Base-by-base conservation (phyloP, 73 alveolate genomes). In the Tetrahymena borealis region DNA sequence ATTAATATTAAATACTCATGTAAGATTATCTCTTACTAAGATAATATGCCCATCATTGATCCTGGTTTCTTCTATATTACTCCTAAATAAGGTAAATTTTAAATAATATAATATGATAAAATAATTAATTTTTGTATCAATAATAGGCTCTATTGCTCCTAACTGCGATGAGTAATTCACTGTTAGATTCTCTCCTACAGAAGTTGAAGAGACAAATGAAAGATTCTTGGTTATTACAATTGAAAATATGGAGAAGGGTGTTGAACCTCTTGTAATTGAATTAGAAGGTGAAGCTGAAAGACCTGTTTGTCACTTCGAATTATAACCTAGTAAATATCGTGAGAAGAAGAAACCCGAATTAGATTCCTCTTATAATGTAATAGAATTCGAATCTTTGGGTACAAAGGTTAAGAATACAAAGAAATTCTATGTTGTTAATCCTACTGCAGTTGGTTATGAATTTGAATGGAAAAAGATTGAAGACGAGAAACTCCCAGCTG, bases 371-470 rank as follows among this genome's bases (percentile, higher is more conserved):
- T 95, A 91, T 90, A 96, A 96, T 94, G 98, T 98, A 79, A 96
- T 99, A 78, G 99, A 98, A 92, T 99, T 99, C 94, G 99, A 99
- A 93, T 96, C 99, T 90, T 95, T 99, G 90, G 99, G 99, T 39
- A 95, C 99, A 91, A 98, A 97, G 94, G 99, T 99, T 36, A 97
- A 98, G 94, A 99, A 99, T 96, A 98, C 99, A 16, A 98, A 96
- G 94, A 96, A 99, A 94, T 99, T 99, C 98, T 98, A 98, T 97
- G 99, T 99, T 13, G 98, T 99, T 90, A 99, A 99, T 96, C 99
- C 99, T 41, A 99, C 99, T 11, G 96, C 98, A 85, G 99, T 98
- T 94, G 99, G 99, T 90, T 99, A 99, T 94, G 99, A 99, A 91
- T 99, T 98, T 95, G 99, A 97, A 92, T 99, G 99, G 99, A 99